Evolutionary conservation across 306 rosid genomes (phyloP).

Genomic region (Fragaria nilgerrensis): DNA sequence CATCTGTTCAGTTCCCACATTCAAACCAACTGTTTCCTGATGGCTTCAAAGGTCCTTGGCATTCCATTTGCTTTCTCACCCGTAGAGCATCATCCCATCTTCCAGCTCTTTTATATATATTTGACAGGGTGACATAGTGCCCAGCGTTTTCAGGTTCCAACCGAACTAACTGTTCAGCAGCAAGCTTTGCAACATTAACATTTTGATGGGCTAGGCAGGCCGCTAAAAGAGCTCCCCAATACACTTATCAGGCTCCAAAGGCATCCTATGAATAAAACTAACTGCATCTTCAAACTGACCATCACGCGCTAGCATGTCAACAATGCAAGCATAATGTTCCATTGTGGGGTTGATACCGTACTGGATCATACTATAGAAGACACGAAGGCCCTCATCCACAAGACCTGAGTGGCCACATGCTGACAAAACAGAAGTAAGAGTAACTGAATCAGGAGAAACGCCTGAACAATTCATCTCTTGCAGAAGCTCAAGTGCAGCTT

Average conservation of each 20-base stretch:
- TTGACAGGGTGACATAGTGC: slow-evolving; percentile 49
- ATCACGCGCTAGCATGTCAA: slow-evolving; percentile 45
- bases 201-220: slow-evolving; percentile 48
- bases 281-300: slow-evolving; percentile 48
- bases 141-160: slow-evolving; percentile 45
- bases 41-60: slow-evolving; percentile 40
- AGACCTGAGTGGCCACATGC: slow-evolving; percentile 56
- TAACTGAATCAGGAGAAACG: slow-evolving; percentile 33
- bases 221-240: slow-evolving; percentile 55
- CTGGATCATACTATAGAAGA: slow-evolving; percentile 42
- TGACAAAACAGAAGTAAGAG: slow-evolving; percentile 47
- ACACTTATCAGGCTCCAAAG: slow-evolving; percentile 37
- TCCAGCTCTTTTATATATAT: slow-evolving; percentile 44
- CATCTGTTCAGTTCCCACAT: background rate
- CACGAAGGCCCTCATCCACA: slow-evolving; percentile 43
- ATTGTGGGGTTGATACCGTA: slow-evolving; percentile 33
- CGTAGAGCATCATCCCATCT: slow-evolving; percentile 42
- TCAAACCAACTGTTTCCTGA: slow-evolving; percentile 45
- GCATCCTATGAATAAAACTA: slow-evolving; percentile 36
- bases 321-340: slow-evolving; percentile 48
- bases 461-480: slow-evolving; percentile 38
- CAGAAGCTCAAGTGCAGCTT: slow-evolving; percentile 37
- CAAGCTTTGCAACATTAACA: slow-evolving; percentile 38
- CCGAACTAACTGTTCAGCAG: slow-evolving; percentile 38
- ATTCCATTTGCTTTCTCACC: slow-evolving; percentile 42